These are phyloP conservation scores for Picochlorum costavermella DNA, from an alignment of 139 green algal species.

Conservation along the genomic window DNA sequence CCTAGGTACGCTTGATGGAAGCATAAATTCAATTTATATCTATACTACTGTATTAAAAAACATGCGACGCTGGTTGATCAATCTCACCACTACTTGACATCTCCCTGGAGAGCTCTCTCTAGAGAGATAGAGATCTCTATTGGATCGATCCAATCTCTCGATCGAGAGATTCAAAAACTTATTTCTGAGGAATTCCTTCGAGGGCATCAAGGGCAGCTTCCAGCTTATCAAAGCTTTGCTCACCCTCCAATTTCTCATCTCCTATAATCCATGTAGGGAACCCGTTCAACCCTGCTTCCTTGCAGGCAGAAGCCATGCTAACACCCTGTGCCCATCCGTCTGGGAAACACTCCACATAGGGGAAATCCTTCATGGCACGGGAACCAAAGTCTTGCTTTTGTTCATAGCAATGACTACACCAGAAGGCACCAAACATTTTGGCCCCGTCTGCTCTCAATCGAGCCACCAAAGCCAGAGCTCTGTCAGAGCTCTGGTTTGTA, in stretches of 20 bases:
- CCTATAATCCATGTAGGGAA: constrained; percentile 97
- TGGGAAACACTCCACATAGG: constrained; percentile 98
- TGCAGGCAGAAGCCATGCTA: constrained; percentile 57
- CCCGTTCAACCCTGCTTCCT: constrained; percentile 63
- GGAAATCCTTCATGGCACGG: constrained; percentile 74
- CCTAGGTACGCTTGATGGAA: too few relatives aligned
- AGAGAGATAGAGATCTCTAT: too few relatives aligned
- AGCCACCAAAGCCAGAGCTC: constrained; percentile 42
- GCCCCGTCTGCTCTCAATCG: constrained; percentile 65
- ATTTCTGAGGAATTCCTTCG: not conserved
- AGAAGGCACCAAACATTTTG: constrained; percentile 97
- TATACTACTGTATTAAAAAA: too few relatives aligned
- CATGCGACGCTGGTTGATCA: too few relatives aligned
- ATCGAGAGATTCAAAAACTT: not conserved
- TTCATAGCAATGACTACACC: constrained; percentile 94
- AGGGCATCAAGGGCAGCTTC: constrained; percentile 20
- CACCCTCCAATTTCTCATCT: constrained; percentile 50
- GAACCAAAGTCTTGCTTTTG: constrained; percentile 85
- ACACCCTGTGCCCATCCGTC: constrained; percentile 75
- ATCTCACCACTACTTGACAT: too few relatives aligned
- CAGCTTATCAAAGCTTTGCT: constrained; percentile 37
- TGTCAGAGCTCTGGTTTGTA: constrained; percentile 5
- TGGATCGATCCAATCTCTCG: not conserved
- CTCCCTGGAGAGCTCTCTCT: too few relatives aligned
- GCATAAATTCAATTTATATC: too few relatives aligned